Evolutionary conservation across 2,329 filamentous ascomycete genomes (phyloP).

Genomic region (Aspergillus sp.): DNA sequence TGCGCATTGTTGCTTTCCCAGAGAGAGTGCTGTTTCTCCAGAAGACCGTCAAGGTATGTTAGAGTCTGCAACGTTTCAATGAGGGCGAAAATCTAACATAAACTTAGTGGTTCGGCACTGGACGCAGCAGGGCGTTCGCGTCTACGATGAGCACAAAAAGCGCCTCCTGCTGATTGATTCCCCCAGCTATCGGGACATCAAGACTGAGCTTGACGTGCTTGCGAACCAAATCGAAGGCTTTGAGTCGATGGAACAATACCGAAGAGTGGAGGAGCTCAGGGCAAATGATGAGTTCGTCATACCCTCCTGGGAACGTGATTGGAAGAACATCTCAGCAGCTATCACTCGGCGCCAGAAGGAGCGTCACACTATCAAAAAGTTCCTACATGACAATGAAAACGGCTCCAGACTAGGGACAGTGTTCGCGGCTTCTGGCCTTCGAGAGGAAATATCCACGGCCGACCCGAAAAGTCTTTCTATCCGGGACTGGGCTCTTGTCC

Average conservation of each 20-base stretch:
- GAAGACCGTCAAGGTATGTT: background rate
- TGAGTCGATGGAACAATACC: background rate
- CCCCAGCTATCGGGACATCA: background rate
- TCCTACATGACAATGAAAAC: background rate
- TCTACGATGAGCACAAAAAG: background rate
- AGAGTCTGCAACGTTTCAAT: background rate
- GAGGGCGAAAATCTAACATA: background rate
- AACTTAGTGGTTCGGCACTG: background rate
- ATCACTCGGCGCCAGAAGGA: background rate
- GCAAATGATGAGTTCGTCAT: background rate
- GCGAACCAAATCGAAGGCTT: background rate
- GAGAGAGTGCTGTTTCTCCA: background rate
- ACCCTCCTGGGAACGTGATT: background rate
- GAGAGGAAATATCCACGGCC: background rate
- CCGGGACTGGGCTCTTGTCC: slow-evolving; percentile 1
- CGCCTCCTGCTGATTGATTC: background rate
- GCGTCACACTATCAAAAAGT: background rate
- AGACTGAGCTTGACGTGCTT: background rate
- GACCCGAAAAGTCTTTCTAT: background rate
- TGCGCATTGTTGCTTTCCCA: background rate
- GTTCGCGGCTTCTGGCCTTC: background rate
- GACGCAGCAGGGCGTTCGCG: background rate
- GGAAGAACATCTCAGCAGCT: background rate
- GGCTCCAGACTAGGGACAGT: background rate
- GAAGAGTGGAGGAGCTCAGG: background rate